These are phyloP conservation scores for Hirsutella minnesotensis DNA, from an alignment of 2,329 filamentous ascomycete species.

Conservation along the genomic window DNA sequence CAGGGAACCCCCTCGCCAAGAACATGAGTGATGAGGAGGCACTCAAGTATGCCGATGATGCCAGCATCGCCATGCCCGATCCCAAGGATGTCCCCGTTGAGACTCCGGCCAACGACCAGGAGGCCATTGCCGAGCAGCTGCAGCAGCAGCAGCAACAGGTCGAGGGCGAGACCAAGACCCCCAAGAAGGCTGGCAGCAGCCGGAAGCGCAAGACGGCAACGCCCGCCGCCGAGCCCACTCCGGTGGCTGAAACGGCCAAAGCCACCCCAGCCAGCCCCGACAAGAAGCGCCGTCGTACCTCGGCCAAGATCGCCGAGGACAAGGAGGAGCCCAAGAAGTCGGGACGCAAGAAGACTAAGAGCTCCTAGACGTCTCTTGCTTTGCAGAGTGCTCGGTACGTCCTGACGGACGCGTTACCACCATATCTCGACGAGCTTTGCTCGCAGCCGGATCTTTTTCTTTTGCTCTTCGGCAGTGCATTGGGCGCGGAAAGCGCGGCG, in stretches of 20 bases:
- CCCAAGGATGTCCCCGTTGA: conserved; percentile 27
- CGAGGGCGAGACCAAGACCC: conserved; percentile 40
- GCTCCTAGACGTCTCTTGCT: conserved; percentile 14
- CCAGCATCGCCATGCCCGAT: conserved; percentile 40
- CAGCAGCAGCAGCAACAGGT: conserved; percentile 21
- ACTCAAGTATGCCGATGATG: conserved; percentile 46
- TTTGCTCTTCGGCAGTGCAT: background rate
- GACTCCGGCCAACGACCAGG: conserved; percentile 32
- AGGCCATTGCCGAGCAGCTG: conserved; percentile 48
- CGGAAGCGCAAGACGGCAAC: conserved; percentile 47
- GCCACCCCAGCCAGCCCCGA: conserved; percentile 40
- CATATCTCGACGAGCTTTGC: background rate
- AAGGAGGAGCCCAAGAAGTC: conserved; percentile 49
- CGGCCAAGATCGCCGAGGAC: conserved; percentile 40
- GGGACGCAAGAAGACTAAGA: conserved; percentile 45
- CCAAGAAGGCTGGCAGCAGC: conserved; percentile 38
- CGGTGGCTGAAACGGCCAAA: conserved; percentile 25
- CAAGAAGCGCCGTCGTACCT: conserved; percentile 50
- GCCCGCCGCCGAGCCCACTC: conserved; percentile 19
- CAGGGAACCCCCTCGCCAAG: conserved; percentile 44
- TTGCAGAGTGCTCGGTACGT: background rate
- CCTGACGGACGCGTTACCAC: background rate
- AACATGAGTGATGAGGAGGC: conserved; percentile 51
- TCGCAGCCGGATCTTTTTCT: background rate
- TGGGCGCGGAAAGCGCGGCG: too few relatives aligned